A percentile compares a stretch with the other conserved stretches of the same genome.
Conservation (phyloP, 2,329 filamentous ascomycete species). For the Alternaria brassicicola region DNA sequence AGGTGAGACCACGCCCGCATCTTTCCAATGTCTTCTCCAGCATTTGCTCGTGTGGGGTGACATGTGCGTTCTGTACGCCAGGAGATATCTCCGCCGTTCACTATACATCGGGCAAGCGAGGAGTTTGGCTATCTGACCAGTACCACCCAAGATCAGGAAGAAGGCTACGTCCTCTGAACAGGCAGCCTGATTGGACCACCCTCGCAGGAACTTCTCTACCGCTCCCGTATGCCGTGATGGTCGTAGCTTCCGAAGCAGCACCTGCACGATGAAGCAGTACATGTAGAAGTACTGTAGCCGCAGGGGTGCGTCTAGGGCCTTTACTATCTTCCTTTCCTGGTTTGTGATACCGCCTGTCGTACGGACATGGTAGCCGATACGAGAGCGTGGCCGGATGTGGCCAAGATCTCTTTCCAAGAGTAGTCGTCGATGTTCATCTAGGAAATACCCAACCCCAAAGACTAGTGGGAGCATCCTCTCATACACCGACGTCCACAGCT, state of each 20-base stretch:
- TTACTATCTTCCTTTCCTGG: conserved; percentile 39
- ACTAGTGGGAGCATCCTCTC: conserved; percentile 47
- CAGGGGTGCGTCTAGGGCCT: conserved; percentile 38
- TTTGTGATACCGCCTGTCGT: conserved; percentile 37
- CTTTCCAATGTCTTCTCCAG: conserved; percentile 45
- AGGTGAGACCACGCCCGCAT: conserved; percentile 43
- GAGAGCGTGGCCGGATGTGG: conserved; percentile 39
- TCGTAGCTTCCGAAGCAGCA: conserved; percentile 40
- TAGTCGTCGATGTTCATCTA: conserved; percentile 43
- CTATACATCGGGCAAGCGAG: conserved; percentile 41
- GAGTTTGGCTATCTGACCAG: conserved; percentile 43
- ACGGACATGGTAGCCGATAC: conserved; percentile 45
- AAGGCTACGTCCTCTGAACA: conserved; percentile 47
- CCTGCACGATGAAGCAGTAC: conserved; percentile 47
- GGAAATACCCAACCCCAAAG: conserved; percentile 47
- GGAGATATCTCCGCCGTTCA: conserved; percentile 40
- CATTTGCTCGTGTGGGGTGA: conserved; percentile 44
- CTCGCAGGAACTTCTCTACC: conserved; percentile 39
- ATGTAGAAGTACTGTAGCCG: conserved; percentile 48
- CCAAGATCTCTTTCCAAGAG: conserved; percentile 44
- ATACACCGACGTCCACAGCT: conserved; percentile 46
- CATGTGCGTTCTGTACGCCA: conserved; percentile 43
- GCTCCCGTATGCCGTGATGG: conserved; percentile 38
- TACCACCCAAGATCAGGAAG: conserved; percentile 44
- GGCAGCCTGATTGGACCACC: conserved; percentile 41